These are phyloP conservation scores for Cryphonectria japonica DNA, from an alignment of 2,329 filamentous ascomycete species.

Conservation along the genomic window DNA sequence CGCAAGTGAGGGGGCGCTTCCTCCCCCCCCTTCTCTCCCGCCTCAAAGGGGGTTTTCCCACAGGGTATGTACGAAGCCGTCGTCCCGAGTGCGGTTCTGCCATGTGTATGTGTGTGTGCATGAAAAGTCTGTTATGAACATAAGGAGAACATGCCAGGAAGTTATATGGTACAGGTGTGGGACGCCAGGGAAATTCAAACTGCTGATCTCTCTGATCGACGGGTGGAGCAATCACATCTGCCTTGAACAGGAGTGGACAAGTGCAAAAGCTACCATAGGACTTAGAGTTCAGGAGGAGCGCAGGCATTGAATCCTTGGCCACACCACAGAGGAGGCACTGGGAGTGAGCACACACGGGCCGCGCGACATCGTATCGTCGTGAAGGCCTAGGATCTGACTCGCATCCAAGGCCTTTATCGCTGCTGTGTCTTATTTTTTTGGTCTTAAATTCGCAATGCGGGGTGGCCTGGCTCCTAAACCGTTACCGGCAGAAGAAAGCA, in stretches of 20 bases:
- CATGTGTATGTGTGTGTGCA: neutral
- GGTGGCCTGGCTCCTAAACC: neutral
- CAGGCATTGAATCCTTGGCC: neutral
- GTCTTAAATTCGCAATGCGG: neutral
- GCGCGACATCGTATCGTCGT: neutral
- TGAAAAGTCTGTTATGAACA: neutral
- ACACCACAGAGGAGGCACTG: neutral
- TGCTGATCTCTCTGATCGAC: conserved; percentile 5
- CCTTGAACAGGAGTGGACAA: neutral
- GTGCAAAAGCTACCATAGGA: neutral
- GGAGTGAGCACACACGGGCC: neutral
- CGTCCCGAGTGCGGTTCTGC: neutral
- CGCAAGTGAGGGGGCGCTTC: neutral
- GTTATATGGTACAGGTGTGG: neutral
- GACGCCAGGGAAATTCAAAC: conserved; percentile 4
- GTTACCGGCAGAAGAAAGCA: neutral
- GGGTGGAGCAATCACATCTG: neutral
- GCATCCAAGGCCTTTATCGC: neutral
- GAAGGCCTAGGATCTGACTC: neutral
- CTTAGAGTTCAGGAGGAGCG: neutral
- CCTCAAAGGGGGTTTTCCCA: too few relatives aligned
- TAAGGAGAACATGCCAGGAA: neutral
- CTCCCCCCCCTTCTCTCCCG: too few relatives aligned
- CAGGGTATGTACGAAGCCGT: neutral
- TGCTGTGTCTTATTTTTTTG: neutral